Evolutionary conservation across 306 rosid genomes (phyloP), one percentile per base, ranked within the genome.

Genomic region (Lablab purpureus): DNA sequence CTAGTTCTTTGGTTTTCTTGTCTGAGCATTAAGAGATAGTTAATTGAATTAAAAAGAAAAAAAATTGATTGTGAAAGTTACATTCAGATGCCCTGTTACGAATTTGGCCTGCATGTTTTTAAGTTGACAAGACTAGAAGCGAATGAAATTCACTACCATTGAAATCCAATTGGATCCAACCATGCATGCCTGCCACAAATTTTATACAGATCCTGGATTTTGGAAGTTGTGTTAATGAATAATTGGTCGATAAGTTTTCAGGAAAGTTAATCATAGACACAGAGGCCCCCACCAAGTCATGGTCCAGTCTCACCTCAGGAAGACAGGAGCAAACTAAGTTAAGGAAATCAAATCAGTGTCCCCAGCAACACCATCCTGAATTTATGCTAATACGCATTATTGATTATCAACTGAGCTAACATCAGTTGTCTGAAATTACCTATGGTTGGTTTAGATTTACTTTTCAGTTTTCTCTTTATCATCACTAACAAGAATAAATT

Each of bases 251-350:
- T 63, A 34, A 63, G 18, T 43, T 25, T 32, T 25, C 19, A 62
- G 10, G 10, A 59, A 60, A 28, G 67, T 15, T 60, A 30, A 60
- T 60, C 22, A 32, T 32, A 13, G 45, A 32, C 45, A 15, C 23
- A 62, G 19, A 59, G 7, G 43, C 43, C 67, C 67, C 43, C 43
- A 62, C 67, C 43, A 62, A 62, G 43, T 30, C 45, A 63, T 32
- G 45, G 7, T 32, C 45, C 6, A 63, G 46, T 32, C 25, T 34
- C 47, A 60, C 6, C 67, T 3, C 43, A 28, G 22, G 6, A 60
- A 60, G 67, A 30, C 21, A 27, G 67, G 41, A 62, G 15, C 23
- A 62, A 17, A 32, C 68, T 17, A 17, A 40, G 23, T 32, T 30
- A n/a, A 32, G 68, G 45, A 62, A 14, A 32, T 62, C 45, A 62